Conservation (phyloP, 2,329 filamentous ascomycete species). For the Colletotrichum liriopes region DNA sequence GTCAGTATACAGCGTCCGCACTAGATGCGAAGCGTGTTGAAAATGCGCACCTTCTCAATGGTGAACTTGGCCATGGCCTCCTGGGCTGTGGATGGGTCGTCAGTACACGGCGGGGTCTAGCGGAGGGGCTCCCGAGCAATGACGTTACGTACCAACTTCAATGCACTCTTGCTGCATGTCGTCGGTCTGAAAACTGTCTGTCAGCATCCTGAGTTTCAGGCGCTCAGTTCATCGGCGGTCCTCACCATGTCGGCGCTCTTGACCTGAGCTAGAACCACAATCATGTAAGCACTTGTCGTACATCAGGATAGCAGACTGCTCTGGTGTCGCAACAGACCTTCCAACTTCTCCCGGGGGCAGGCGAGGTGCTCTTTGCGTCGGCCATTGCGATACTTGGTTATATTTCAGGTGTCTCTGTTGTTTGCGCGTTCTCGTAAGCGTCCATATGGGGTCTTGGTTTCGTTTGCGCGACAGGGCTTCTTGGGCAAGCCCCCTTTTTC, state of each 20-base stretch:
- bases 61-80: constrained; percentile 76
- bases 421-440: constrained; percentile 17
- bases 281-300: constrained; percentile 24
- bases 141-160: constrained; percentile 84
- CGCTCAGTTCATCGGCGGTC: constrained; percentile 30
- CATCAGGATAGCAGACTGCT: constrained; percentile 16
- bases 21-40: not conserved
- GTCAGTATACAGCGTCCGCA: constrained; percentile 30
- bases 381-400: constrained; percentile 52
- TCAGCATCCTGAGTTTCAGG: constrained; percentile 49
- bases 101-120: constrained; percentile 24
- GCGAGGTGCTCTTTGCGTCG: constrained; percentile 57
- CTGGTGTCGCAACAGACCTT: constrained; percentile 67
- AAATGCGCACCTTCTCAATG: constrained; percentile 69
- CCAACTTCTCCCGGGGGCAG: constrained; percentile 80
- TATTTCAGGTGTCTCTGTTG: not conserved
- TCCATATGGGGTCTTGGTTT: not conserved
- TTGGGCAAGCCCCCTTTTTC: constrained; percentile 23
- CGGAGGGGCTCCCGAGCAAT: constrained; percentile 1
- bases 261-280: constrained; percentile 81
- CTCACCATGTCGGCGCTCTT: constrained; percentile 99
- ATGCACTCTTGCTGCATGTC: constrained; percentile 98
- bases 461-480: constrained; percentile 3
- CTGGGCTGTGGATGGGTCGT: constrained; percentile 62
- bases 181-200: constrained; percentile 77